These are phyloP conservation scores for Candida anutae DNA, from an alignment of 1,139 yeast species.

Conservation along the genomic window DNA sequence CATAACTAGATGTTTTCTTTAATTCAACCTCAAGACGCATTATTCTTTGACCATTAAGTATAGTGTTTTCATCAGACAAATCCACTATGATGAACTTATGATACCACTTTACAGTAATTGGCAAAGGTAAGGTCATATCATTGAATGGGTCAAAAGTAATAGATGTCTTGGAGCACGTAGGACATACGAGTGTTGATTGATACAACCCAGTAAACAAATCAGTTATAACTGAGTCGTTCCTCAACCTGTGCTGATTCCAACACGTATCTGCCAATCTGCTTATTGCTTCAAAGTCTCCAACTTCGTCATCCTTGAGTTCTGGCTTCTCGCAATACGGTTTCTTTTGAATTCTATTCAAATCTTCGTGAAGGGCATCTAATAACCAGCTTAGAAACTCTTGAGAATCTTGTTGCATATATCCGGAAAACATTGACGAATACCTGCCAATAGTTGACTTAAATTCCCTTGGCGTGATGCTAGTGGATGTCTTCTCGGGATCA, in stretches of 20 bases:
- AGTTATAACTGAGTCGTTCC: constrained; percentile 80
- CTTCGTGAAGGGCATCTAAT: constrained; percentile 90
- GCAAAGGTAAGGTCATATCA: constrained; percentile 85
- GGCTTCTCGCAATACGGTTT: constrained; percentile 92
- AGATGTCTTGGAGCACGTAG: constrained; percentile 72
- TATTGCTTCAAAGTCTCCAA: constrained; percentile 48
- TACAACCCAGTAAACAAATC: constrained; percentile 89
- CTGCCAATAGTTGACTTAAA: constrained; percentile 77
- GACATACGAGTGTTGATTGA: constrained; percentile 84
- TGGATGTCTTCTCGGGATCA: constrained; percentile 14
- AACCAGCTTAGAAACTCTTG: constrained; percentile 90
- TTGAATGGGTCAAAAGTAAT: constrained; percentile 92
- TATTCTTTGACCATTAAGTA: constrained; percentile 11
- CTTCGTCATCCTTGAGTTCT: constrained; percentile 58
- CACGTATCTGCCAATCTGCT: constrained; percentile 59
- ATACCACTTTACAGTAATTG: constrained; percentile 69
- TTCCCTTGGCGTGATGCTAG: constrained; percentile 51
- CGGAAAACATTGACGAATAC: constrained; percentile 75
- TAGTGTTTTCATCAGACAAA: constrained; percentile 38
- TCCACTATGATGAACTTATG: constrained; percentile 60
- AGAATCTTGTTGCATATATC: constrained; percentile 90
- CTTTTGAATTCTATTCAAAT: constrained; percentile 68
- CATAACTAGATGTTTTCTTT: constrained; percentile 55
- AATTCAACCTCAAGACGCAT: constrained; percentile 61
- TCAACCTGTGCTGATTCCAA: constrained; percentile 70